Evolutionary conservation across 192 early-diverging fungal genomes (phyloP), one percentile per base, ranked within the genome.

Genomic region (Diversispora eburnea): DNA sequence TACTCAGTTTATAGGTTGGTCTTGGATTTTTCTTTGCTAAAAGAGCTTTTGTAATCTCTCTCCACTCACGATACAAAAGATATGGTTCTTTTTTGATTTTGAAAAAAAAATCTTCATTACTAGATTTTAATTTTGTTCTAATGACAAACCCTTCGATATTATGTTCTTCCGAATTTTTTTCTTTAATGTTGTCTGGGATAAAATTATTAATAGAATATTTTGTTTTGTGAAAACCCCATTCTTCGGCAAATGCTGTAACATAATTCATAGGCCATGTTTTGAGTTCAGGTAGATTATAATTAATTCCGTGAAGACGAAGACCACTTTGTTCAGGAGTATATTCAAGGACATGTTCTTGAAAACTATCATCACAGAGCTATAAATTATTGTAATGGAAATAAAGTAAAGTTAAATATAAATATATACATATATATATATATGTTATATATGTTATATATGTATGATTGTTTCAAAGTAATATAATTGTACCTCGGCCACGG

Each of bases 71-170:
- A 82, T 92, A 99, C 88, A 95, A 90, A 46, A 98, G 77, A 62
- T 99, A 99, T 0, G 94, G 92, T 77, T 93, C 90, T 62, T 99
- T 96, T 76, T 98, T 98, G 82, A 96, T 85, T 83, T 99, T 99
- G 85, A 95, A 97, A 74, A 92, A 88, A 64, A 91, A 89, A 43
- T 69, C 59, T 48, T 77, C 64, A 6, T 84, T 80, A 0, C 55
- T 45, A 12, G 41, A 56, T 39, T 74, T 74, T 22, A 54, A 46
- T 58, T 77, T 82, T 76, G 92, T 95, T 43, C 97, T 86, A 19
- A 99, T 86, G 6, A 99, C 97, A 76, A 94, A 95, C 13, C 97
- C 97, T 78, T 99, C 97, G 20, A 96, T 85, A 4, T 93, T 85
- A 5, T 88, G 79, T 17, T 85, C 87, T 19, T 91, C 83, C 42